Base-by-base conservation (phyloP, 179 eudicot genomes). In the Vitellaria paradoxa region DNA sequence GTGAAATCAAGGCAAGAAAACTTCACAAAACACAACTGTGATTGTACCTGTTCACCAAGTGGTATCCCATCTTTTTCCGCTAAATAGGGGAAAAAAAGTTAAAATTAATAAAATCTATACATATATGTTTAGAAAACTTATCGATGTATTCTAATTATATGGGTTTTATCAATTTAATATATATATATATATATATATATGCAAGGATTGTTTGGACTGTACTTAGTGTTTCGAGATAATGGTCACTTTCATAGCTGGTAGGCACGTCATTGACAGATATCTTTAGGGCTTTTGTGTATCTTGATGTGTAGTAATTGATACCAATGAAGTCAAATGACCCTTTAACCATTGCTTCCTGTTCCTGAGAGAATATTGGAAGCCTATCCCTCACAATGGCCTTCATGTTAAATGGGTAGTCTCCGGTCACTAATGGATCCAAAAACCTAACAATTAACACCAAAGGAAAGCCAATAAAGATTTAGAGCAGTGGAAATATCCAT, bases 321-420 rank as follows among this genome's bases (percentile, higher is more conserved):
- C 78, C 78, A 20, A 75, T 65, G 21, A 75, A 75, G 49, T 75
- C 78, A 65, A 42, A 64, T 1, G 78, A 64, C 20, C 71, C 78
- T 53, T 65, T 75, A 4, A 75, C 62, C 68, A 65, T 11, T 10
- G 64, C 68, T 23, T 67, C 49, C 18, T 75, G 45, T 9, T 75
- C 24, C 46, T 49, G 24, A 4, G 78, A 64, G 61, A 75, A 75
- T 12, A 12, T 45, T 1, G 70, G 70, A 49, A 75, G 68, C 37
- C 62, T 47, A 49, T 53, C 49, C 20, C 71, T 45, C 40, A 65
- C 71, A 24, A 21, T 64, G 7, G 56, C 14, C 78, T 65, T 75
- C 70, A 75, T 65, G 50, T 7, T 64, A 17, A 23, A 52, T 50
- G 74, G 74, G 40, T 71, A 52, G 24, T 52, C 74, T 20, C 74